These are phyloP conservation scores for Mrakia frigida DNA, from an alignment of 768 basidiomycete genomes.

Conservation along the genomic window DNA sequence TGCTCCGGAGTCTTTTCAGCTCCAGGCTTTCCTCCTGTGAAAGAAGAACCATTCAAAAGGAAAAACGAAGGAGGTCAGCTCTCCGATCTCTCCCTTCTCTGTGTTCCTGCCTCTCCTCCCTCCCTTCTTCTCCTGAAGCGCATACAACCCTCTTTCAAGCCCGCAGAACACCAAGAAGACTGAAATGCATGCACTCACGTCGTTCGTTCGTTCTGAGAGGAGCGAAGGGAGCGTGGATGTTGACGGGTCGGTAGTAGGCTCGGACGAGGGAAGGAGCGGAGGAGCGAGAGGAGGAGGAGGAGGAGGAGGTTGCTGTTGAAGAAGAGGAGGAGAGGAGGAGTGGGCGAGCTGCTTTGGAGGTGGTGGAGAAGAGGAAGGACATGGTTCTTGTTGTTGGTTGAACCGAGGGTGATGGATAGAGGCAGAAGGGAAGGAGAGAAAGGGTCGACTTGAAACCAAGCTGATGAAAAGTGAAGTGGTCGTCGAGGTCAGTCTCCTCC, in stretches of 20 bases:
- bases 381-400: neutral
- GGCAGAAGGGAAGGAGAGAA: neutral
- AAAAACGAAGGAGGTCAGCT: neutral
- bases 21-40: slow-evolving; percentile 1
- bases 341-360: neutral
- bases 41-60: too few species aligned
- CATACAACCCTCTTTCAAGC: neutral
- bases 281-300: neutral
- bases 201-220: too few species aligned
- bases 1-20: neutral
- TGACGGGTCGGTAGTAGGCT: slow-evolving; percentile 1
- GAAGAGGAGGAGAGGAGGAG: neutral
- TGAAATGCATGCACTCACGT: neutral
- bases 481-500: neutral
- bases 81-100: neutral
- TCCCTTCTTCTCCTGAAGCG: neutral
- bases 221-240: neutral
- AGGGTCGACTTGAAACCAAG: neutral
- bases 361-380: neutral
- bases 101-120: too few species aligned
- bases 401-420: neutral
- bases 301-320: neutral
- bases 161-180: neutral
- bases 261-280: neutral
- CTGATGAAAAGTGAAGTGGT: too few species aligned